Evolutionary conservation across 2,329 filamentous ascomycete genomes (phyloP), one percentile per base, ranked within the genome.

Genomic region (Neonectria punicea): DNA sequence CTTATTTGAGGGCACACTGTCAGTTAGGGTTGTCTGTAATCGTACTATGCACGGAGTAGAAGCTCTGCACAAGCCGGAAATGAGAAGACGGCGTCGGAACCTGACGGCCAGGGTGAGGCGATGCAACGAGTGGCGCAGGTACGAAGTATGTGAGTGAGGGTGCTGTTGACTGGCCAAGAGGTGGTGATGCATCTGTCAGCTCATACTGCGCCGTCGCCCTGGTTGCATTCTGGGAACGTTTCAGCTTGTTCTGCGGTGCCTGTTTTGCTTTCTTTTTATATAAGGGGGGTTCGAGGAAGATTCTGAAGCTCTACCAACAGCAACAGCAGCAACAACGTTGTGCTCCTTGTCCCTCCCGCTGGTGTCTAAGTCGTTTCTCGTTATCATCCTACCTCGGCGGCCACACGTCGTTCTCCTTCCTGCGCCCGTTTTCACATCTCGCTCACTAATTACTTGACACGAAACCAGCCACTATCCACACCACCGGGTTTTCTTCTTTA

Each of bases 21-120:
- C 32, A 51, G 34, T 22, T 16, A 11, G 36, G 36, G 14, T 39
- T 3, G 36, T 39, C 36, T n/a, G 36, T 16, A 6, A n/a, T n/a
- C n/a, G n/a, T n/a, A n/a, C n/a, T n/a, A n/a, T n/a, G n/a, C n/a
- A n/a, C n/a, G n/a, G n/a, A n/a, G n/a, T n/a, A n/a, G n/a, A 47
- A n/a, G 14, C 36, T 43, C 16, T 34, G n/a, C 39, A n/a, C 58
- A 39, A 32, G 50, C 58, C 50, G 50, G 58, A 61, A 61, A 61
- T 61, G 41, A 61, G 50, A 54, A 11, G 32, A 13, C 43, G 51
- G 50, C 44, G 41, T 39, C 3, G 11, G 11, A 34, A 34, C 10
- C 22, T 11, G 4, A 22, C n/a, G 49, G 49, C 28, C 30, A 10
- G 49, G 49, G 49, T 20, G 28, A 10, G 5, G 49, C 4, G 16